A percentile compares a stretch with the other conserved stretches of the same genome.
Conservation (phyloP, 345 rosid species). For the Eucalyptus cloeziana region DNA sequence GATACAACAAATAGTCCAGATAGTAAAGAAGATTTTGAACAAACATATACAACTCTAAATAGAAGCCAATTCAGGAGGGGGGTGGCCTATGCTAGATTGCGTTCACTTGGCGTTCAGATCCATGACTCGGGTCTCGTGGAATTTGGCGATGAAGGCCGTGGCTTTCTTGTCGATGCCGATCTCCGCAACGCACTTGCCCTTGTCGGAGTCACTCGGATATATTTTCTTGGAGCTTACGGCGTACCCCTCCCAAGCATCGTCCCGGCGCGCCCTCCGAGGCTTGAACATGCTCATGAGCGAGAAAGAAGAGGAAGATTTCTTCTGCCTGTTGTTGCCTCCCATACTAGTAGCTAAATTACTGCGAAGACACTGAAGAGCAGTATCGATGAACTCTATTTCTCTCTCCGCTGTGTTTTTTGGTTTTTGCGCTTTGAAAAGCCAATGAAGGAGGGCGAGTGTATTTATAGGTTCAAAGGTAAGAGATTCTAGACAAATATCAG, state of each 20-base stretch:
- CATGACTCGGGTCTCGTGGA: constrained; percentile 21
- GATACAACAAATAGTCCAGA: background rate
- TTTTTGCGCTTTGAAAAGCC: background rate
- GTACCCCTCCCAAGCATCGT: background rate
- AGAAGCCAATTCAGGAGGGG: background rate
- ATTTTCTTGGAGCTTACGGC: background rate
- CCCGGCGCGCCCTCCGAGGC: background rate
- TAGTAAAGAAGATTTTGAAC: background rate
- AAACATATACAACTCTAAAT: background rate
- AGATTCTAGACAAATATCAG: background rate
- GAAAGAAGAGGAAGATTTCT: constrained; percentile 1
- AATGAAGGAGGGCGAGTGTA: background rate
- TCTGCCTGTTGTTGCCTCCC: constrained; percentile 15
- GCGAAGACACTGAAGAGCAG: background rate
- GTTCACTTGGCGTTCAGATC: background rate
- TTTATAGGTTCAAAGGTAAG: background rate
- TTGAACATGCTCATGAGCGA: constrained; percentile 26
- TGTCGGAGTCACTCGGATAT: constrained; percentile 19
- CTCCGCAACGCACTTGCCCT: constrained; percentile 21
- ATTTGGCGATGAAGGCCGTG: constrained; percentile 37
- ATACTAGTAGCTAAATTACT: background rate
- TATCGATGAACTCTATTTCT: background rate
- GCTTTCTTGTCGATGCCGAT: constrained; percentile 22
- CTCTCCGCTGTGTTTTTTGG: background rate
- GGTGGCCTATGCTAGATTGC: background rate